Conservation (phyloP, 148 eudicot genomes). For the Hydrangea macrophylla region DNA sequence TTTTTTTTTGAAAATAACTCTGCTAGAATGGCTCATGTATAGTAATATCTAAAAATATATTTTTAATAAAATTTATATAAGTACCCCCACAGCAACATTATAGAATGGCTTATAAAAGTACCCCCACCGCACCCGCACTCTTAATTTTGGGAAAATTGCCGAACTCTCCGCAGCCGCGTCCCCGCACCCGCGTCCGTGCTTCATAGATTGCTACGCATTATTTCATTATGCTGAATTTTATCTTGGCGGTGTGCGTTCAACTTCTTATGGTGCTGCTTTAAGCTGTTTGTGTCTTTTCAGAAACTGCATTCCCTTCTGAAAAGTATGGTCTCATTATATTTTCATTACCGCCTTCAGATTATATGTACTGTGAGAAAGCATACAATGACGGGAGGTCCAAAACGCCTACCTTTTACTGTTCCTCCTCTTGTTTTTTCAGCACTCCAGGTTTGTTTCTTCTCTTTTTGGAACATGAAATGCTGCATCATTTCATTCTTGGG, state of each 20-base stretch:
- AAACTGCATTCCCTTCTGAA: not conserved
- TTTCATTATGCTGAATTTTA: not conserved
- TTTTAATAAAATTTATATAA: no score
- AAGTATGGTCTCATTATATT: conserved; percentile 10
- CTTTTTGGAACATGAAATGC: not conserved
- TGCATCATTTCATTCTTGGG: conserved; percentile 1
- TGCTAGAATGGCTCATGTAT: no score
- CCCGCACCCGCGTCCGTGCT: no score
- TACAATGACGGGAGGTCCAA: conserved; percentile 86
- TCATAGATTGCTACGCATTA: no score
- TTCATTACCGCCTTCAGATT: conserved; percentile 51
- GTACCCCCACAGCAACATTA: no score
- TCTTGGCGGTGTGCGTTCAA: not conserved
- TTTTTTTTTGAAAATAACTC: no score
- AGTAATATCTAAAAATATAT: no score
- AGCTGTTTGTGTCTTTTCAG: not conserved
- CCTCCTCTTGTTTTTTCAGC: conserved; percentile 89
- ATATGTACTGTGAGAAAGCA: conserved; percentile 78
- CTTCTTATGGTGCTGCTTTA: not conserved
- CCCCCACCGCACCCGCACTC: no score
- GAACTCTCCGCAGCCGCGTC: no score
- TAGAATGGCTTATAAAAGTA: no score
- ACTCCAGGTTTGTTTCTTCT: conserved; percentile 60
- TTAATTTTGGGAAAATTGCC: no score
- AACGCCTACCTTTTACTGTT: conserved; percentile 83